Base-by-base conservation (phyloP, 352 stramenopile species). In the Globisporangium barbulae region DNA sequence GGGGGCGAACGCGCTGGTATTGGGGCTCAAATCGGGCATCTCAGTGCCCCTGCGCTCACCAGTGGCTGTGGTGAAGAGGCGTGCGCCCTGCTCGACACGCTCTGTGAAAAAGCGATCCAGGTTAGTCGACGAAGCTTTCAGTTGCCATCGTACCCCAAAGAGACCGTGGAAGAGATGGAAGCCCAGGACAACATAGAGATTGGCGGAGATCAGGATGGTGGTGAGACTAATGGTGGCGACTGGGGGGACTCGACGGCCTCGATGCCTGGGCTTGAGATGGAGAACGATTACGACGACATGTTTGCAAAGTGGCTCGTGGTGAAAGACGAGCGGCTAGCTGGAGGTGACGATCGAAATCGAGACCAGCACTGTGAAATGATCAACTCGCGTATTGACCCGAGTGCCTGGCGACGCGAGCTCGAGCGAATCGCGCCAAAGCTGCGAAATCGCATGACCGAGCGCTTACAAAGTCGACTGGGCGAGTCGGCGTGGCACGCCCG, bases 31-130 rank as follows among this genome's bases (percentile, higher is more conserved):
- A 63, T 76, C 30, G 60, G 56, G 42, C 53, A 72, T 9, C 39
- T 88, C 3, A 85, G 70, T 31, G 74, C 83, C 4, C 69, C 81
- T 19, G 57, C 71, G 7, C 48, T 92, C 4, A 79, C 70, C 0
- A 68, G 65, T 28, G 83, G 81, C 0, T 61, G 64, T 35, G 78
- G 83, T 12, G 55, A 81, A 19, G 72, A 83, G n/a, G 80, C 88
- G 0, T 88, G 81, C 56, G 45, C 79, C 0, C 64, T 92, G 19
- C 62, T 94, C 3, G 71, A 84, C 47, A 65, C 64, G 8, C 55
- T 91, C 19, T 78, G 76, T 62, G 60, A 73, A 33, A 67, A 71
- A 55, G 81, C 71, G 13, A 39, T 91, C 15, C 64, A 61, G 50
- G 41, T 45, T 5, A 67, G 61, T 31, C 39, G 30, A 7, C 69